A percentile compares a stretch with the other conserved stretches of the same genome.
phyloP scores from a whole-genome alignment of 257 asterid species.

The Penstemon barbatus region DNA sequence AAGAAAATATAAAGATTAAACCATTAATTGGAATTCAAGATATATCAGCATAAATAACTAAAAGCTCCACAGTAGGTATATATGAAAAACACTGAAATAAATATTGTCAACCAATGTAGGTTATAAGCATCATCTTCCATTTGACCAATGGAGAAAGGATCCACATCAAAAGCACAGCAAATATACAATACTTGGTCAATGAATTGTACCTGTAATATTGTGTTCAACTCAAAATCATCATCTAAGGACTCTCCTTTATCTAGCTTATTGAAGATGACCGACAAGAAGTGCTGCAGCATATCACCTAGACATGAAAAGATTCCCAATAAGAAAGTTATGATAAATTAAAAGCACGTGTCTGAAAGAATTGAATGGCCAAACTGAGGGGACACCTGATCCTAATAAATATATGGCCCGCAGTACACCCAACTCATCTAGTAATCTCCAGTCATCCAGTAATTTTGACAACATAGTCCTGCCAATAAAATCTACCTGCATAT shows the following conservation, averaged over 20 bases:
- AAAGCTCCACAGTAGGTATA: background rate
- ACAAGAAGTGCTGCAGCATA: conserved; percentile 88
- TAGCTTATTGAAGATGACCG: conserved; percentile 75
- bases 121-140: conserved; percentile 21
- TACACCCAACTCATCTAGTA: conserved; percentile 85
- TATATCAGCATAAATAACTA: conserved; percentile 23
- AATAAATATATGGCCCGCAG: conserved; percentile 91
- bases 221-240: conserved; percentile 96
- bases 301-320: conserved; percentile 64
- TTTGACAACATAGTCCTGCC: conserved; percentile 85
- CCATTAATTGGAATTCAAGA: background rate
- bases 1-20: no score
- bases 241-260: conserved; percentile 90
- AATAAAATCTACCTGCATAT: conserved; percentile 78
- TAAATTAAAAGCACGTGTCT: background rate
- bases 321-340: conserved; percentile 14
- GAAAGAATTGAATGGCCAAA: conserved; percentile 15
- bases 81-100: background rate
- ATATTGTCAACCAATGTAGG: conserved; percentile 11
- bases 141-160: conserved; percentile 10
- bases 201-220: conserved; percentile 72
- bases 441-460: conserved; percentile 80
- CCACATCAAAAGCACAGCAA: conserved; percentile 5
- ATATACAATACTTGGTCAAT: conserved; percentile 16
- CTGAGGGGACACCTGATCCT: conserved; percentile 72